phyloP scores from a whole-genome alignment of 1,284 basidiomycete species.

The Ustilago vetiveriae region DNA sequence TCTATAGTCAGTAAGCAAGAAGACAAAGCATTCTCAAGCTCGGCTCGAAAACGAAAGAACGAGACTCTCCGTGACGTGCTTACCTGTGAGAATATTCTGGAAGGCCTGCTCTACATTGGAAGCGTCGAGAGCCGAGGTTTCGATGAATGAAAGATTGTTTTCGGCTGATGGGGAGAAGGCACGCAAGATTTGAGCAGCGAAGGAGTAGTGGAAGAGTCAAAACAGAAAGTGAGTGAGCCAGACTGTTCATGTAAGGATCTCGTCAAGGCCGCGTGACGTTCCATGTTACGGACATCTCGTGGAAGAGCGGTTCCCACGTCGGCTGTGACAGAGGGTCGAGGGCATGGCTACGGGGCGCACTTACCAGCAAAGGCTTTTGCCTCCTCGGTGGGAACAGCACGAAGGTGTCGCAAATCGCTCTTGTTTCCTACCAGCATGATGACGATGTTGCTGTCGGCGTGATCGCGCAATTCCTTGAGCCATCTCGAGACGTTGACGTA shows the following conservation, averaged over 20 bases:
- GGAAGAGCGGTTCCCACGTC: too few relatives aligned
- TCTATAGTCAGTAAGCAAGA: constrained; percentile 4
- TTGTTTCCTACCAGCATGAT: constrained; percentile 75
- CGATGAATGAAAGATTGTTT: constrained; percentile 87
- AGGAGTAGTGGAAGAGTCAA: neutral
- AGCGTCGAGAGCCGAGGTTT: constrained; percentile 98
- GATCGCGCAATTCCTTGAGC: constrained; percentile 91
- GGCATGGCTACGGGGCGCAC: too few relatives aligned
- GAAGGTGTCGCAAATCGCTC: constrained; percentile 95
- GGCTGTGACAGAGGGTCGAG: too few relatives aligned
- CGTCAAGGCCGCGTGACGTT: too few relatives aligned
- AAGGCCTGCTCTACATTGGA: constrained; percentile 93
- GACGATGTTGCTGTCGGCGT: constrained; percentile 70
- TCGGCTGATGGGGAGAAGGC: too few relatives aligned
- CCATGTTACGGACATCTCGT: too few relatives aligned
- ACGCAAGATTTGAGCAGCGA: too few relatives aligned
- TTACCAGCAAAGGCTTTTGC: constrained; percentile 66
- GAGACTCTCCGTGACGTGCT: constrained; percentile 55
- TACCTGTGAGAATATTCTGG: constrained; percentile 94
- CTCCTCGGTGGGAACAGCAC: constrained; percentile 90
- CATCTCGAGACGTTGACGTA: constrained; percentile 96
- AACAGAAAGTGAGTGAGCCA: too few relatives aligned
- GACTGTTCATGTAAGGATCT: too few relatives aligned
- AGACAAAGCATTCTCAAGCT: neutral
- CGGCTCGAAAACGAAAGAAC: neutral